Percentiles rank a stretch among this genome's conserved stretches.
Conservation (phyloP, 2,329 filamentous ascomycete genomes). For the Gliomastix tumulicola region DNA sequence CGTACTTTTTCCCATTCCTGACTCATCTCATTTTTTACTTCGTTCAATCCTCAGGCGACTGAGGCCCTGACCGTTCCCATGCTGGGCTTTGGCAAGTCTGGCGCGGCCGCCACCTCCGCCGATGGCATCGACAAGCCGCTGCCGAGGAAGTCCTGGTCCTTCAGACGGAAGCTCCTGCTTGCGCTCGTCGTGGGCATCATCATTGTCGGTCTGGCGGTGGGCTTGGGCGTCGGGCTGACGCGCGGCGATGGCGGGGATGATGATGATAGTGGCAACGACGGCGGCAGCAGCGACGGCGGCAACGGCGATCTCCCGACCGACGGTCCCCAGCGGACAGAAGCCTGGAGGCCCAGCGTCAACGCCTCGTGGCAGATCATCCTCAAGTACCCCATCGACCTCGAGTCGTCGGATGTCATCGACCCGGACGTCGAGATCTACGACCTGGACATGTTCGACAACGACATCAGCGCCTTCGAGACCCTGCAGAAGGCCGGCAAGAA, state of each 20-base stretch:
- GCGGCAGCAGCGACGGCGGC: slow-evolving; percentile 7
- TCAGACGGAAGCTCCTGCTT: slow-evolving; percentile 20
- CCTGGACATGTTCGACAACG: slow-evolving; percentile 50
- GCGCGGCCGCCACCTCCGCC: neutral
- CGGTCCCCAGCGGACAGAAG: slow-evolving; percentile 8
- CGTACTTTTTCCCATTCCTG: no score
- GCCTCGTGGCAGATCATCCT: slow-evolving; percentile 58
- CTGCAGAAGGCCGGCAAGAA: slow-evolving; percentile 50
- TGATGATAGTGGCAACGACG: slow-evolving; percentile 8
- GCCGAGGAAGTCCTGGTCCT: slow-evolving; percentile 12
- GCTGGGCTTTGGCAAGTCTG: slow-evolving; percentile 1
- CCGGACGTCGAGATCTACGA: slow-evolving; percentile 43
- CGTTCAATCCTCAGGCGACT: no score
- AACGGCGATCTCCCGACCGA: slow-evolving; percentile 10
- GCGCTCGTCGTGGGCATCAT: slow-evolving; percentile 14
- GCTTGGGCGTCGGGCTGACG: slow-evolving; percentile 48
- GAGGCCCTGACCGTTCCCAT: no score
- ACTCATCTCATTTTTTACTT: no score
- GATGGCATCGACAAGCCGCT: slow-evolving; percentile 4
- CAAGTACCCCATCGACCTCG: slow-evolving; percentile 30
- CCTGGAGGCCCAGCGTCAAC: slow-evolving; percentile 46
- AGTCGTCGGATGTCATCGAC: slow-evolving; percentile 22
- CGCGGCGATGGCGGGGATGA: slow-evolving; percentile 16
- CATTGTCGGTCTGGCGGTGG: slow-evolving; percentile 40
- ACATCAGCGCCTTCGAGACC: slow-evolving; percentile 34